Evolutionary conservation across 768 basidiomycete species (phyloP), one percentile per base, ranked within the genome.

Genomic region (Tulasnella calospora): DNA sequence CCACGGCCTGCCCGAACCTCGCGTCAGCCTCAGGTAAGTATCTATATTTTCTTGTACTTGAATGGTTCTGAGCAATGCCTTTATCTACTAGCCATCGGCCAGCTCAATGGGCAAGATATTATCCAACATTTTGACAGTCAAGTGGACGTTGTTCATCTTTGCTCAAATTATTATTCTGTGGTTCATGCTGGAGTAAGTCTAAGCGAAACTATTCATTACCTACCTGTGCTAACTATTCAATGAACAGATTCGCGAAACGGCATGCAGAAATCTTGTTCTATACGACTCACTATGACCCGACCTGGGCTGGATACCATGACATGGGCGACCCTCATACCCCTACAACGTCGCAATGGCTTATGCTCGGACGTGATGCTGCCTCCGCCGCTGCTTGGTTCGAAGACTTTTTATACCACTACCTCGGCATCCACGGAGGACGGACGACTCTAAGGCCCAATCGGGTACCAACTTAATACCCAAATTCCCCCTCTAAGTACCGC

Each of bases 281-380:
- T 27, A 76, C 46, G 19, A 76, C 75, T 13, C 57, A 76, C 41
- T 61, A 76, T 69, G 75, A 76, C 67, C 51, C 75, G 30, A 46
- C 75, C 21, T 76, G 40, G 46, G 75, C 75, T 30, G 75, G 57
- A 30, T 70, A 55, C n/a, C 57, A 61, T n/a, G 55, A 40, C 35
- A 41, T 55, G 19, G 55, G 75, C 6, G 75, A 76, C 19, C 67
- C 75, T 40, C 67, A 38, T 21, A 41, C 55, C 8, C 67, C 75
- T 21, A 69, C 67, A 23, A 41, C 57, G 75, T 76, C 75, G 7
- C 75, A 76, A 40, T 76, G 75, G 75, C 55, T 76, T n/a, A 76
- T 76, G 73, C 44, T 67, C 27, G 61, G 61, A 67, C 61, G 61
- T 35, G 61, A 67, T 27, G 61, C 44, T 55, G 44, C 44, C n/a